Evolutionary conservation across 768 basidiomycete species (phyloP).

Genomic region (Mycena rebaudengoi): DNA sequence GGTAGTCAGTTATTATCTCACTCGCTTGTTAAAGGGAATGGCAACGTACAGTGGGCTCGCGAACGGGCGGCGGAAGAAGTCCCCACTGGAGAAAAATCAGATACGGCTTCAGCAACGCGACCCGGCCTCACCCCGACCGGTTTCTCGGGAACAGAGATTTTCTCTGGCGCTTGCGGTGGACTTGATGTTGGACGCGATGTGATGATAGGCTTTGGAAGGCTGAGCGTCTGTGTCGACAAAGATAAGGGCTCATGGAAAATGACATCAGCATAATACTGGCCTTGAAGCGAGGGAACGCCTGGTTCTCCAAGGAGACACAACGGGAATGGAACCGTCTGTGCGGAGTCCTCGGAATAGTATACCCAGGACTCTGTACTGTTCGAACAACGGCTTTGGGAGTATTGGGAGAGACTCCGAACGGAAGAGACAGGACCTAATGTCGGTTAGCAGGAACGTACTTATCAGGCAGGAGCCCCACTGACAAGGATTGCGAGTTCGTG

Average conservation of each 20-base stretch:
- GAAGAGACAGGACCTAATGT: not conserved
- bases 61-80: not conserved
- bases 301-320: no score
- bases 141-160: no score
- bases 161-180: no score
- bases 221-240: no score
- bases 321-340: no score
- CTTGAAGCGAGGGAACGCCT: no score
- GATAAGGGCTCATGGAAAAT: no score
- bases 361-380: not conserved
- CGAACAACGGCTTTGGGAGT: not conserved
- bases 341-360: no score
- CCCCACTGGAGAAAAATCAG: constrained; percentile 7
- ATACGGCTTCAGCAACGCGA: not conserved
- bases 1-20: not conserved
- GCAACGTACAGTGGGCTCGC: constrained; percentile 4
- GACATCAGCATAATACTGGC: no score
- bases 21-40: not conserved
- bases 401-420: constrained; percentile 2
- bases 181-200: no score
- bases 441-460: not conserved
- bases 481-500: constrained; percentile 6
- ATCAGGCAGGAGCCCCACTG: not conserved
- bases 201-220: no score
- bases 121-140: not conserved